Evolutionary conservation across 352 stramenopile genomes (phyloP).

Genomic region (Globisporangium barbulae): DNA sequence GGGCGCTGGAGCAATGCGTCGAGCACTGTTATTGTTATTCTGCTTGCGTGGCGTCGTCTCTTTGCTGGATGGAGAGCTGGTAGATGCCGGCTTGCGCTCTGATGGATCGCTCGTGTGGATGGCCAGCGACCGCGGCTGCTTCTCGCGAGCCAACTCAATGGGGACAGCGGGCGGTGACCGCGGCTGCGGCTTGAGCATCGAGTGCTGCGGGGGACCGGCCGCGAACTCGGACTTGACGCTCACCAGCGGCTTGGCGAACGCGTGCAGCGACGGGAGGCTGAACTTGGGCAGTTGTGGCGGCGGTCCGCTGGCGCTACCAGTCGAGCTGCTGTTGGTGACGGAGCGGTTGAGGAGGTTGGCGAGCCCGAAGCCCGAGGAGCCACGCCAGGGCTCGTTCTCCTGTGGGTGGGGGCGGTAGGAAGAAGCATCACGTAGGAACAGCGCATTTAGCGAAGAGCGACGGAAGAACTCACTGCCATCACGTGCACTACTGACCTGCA

Average conservation of each 20-base stretch:
- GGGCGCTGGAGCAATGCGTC: constrained; percentile 53
- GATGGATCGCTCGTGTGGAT: constrained; percentile 17
- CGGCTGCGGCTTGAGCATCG: constrained; percentile 22
- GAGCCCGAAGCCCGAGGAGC: constrained; percentile 67
- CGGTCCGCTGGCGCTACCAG: not conserved
- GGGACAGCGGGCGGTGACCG: not conserved
- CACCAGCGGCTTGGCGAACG: constrained; percentile 63
- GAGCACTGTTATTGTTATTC: constrained; percentile 10
- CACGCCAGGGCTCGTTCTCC: constrained; percentile 67
- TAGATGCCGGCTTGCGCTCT: not conserved
- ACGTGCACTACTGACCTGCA: constrained; percentile 15
- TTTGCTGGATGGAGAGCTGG: constrained; percentile 4
- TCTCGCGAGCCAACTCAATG: not conserved
- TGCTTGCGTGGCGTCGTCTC: constrained; percentile 17
- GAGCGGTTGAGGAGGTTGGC: constrained; percentile 79
- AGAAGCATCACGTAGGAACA: constrained; percentile 14
- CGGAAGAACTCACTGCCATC: constrained; percentile 2
- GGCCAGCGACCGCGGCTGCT: constrained; percentile 2
- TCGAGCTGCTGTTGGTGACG: constrained; percentile 7
- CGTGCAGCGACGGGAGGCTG: constrained; percentile 73
- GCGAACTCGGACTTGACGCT: constrained; percentile 44
- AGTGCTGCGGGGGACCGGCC: constrained; percentile 22
- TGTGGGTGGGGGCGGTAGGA: constrained; percentile 19
- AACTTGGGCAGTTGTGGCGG: constrained; percentile 44
- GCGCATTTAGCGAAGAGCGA: constrained; percentile 21